These are phyloP conservation scores for Colletotrichum eremochloae DNA, from an alignment of 2,329 filamentous ascomycete species.

Conservation along the genomic window DNA sequence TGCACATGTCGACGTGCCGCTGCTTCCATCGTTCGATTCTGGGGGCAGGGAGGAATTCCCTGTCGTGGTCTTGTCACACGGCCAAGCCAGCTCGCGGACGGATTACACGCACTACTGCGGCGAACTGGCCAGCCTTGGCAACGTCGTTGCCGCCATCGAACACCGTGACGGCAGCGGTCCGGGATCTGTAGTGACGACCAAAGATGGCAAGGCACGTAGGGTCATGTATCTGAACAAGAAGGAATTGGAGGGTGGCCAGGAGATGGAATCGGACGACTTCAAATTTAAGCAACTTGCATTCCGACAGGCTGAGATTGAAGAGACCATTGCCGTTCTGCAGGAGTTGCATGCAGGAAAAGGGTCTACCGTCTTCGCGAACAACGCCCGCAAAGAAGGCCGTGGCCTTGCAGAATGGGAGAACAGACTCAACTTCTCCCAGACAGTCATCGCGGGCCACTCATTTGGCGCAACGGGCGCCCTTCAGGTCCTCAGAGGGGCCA, in stretches of 20 bases:
- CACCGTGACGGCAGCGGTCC: constrained; percentile 67
- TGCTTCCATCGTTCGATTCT: constrained; percentile 48
- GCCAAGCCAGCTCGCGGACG: constrained; percentile 63
- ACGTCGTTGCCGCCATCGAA: constrained; percentile 64
- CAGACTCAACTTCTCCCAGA: constrained; percentile 66
- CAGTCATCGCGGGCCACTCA: constrained; percentile 73
- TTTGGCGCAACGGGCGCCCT: constrained; percentile 76
- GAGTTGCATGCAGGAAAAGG: constrained; percentile 52
- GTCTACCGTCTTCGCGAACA: constrained; percentile 58
- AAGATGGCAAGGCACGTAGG: constrained; percentile 1
- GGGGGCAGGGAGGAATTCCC: constrained; percentile 51
- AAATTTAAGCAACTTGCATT: constrained; percentile 63
- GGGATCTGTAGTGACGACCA: constrained; percentile 54
- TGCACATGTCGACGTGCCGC: constrained; percentile 60
- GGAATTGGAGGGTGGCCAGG: constrained; percentile 12
- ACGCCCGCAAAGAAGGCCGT: constrained; percentile 59
- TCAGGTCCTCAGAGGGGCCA: constrained; percentile 62
- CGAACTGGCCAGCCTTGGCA: constrained; percentile 63
- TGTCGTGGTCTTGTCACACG: constrained; percentile 66
- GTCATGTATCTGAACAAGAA: constrained; percentile 32
- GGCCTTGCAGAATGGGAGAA: constrained; percentile 63
- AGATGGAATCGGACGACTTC: constrained; percentile 53
- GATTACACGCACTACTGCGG: constrained; percentile 67
- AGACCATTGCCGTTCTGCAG: constrained; percentile 56
- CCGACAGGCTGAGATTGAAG: constrained; percentile 64